Base-by-base conservation (phyloP, 768 basidiomycete species). In the Boletus rufocinnamomeus region DNA sequence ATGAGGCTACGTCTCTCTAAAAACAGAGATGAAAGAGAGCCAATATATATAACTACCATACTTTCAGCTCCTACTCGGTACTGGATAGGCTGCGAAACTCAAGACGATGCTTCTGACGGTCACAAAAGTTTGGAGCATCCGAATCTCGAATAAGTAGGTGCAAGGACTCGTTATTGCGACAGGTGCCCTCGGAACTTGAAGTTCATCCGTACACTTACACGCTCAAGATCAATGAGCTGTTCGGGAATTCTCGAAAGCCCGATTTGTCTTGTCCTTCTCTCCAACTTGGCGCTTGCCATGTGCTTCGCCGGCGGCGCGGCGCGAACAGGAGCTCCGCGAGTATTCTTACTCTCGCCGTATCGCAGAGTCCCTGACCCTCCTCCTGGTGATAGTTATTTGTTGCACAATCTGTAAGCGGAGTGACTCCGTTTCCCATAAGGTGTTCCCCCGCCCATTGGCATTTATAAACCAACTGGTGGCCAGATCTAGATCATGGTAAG, bases 391-490 rank as follows among this genome's bases (percentile, higher is more conserved):
- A 9, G 5, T 11, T 27, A 27, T 28, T 6, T 47, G 28, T 47
- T 11, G 23, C 23, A n/a, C 13, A 13, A n/a, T 30, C 47, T 30
- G 19, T 30, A 28, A 55, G 52, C 52, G 17, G 38, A 38, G 19
- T 9, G 27, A 10, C 21, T 14, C 21, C 7, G 9, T 28, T 52
- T 34, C 37, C 21, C 38, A 48, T 4, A 14, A 14, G 45, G 7
- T 21, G 21, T 30, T 49, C 30, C 8, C 4, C 37, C 8, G 8
- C 34, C 17, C 30, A 17, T 8, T 30, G 21, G 17, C 25, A 58
- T 59, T 59, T 37, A 51, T 46, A 27, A 46, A n/a, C 58, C 44
- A 25, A 58, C 16, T 14, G 17, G 17, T 46, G 10, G n/a, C 2
- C 25, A 19, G 27, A 28, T 13, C 30, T 17, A 35, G 23, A 56